Evolutionary conservation across 129 eudicot species (phyloP).

Genomic region (Oenanthe sinensis): DNA sequence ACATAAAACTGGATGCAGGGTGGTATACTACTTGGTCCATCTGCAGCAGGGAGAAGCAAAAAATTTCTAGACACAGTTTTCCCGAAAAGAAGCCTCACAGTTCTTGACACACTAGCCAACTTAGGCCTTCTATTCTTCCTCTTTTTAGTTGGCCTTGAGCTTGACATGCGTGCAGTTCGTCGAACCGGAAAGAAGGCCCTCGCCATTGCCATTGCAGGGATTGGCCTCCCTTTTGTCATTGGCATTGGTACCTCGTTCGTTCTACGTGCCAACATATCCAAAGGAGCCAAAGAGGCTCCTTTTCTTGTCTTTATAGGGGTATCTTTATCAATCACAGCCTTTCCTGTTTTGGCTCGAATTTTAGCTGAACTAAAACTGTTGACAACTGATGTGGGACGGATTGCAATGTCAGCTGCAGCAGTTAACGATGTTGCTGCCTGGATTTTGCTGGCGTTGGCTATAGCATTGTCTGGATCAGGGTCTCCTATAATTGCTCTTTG

Average conservation of each 20-base stretch:
- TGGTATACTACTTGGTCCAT: slow-evolving; percentile 32
- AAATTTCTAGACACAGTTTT: slow-evolving; percentile 21
- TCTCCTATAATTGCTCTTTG: slow-evolving; percentile 30
- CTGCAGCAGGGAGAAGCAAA: slow-evolving; percentile 26
- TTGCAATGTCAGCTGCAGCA: slow-evolving; percentile 42
- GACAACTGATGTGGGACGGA: slow-evolving; percentile 33
- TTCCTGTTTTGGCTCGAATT: slow-evolving; percentile 34
- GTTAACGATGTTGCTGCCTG: slow-evolving; percentile 42
- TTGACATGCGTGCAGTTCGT: slow-evolving; percentile 21
- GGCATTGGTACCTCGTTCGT: slow-evolving; percentile 35
- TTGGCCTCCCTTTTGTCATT: slow-evolving; percentile 24
- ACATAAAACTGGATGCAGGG: slow-evolving; percentile 18
- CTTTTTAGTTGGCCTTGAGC: slow-evolving; percentile 32
- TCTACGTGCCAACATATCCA: slow-evolving; percentile 21
- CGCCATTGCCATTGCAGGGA: slow-evolving; percentile 28
- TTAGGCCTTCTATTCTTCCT: slow-evolving; percentile 33
- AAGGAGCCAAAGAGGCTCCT: slow-evolving; percentile 20
- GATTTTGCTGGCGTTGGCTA: slow-evolving; percentile 35
- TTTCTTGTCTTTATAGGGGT: slow-evolving; percentile 40
- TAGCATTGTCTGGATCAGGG: slow-evolving; percentile 28
- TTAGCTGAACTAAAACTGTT: slow-evolving; percentile 33
- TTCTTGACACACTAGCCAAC: slow-evolving; percentile 32
- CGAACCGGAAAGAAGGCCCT: slow-evolving; percentile 29
- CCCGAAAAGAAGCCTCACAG: slow-evolving; percentile 29
- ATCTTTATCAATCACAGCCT: slow-evolving; percentile 30